Percentiles rank a stretch among this genome's conserved stretches.
phyloP scores from a whole-genome alignment of 2,329 filamentous ascomycete genomes.

The Penicillium corylophilum region DNA sequence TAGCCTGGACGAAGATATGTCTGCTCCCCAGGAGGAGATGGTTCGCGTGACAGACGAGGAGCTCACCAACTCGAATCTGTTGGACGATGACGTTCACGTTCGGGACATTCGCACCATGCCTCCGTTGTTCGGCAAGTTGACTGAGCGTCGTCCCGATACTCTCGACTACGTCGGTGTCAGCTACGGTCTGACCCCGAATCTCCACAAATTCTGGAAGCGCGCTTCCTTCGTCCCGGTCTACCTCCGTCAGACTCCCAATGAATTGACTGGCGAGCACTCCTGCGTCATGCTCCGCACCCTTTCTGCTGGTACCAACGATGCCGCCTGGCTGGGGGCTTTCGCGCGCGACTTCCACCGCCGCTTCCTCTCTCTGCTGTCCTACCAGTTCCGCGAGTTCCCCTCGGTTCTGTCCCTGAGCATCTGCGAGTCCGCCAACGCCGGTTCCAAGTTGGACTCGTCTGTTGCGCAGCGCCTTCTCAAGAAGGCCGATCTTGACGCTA shows the following conservation, averaged over 20 bases:
- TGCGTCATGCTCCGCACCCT: constrained; percentile 94
- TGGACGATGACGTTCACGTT: constrained; percentile 85
- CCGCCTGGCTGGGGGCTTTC: constrained; percentile 85
- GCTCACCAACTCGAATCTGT: constrained; percentile 69
- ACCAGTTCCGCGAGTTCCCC: constrained; percentile 83
- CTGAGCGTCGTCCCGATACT: constrained; percentile 73
- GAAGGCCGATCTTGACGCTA: constrained; percentile 72
- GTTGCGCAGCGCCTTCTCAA: constrained; percentile 58
- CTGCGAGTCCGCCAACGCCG: constrained; percentile 76
- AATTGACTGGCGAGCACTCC: constrained; percentile 94
- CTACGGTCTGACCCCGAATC: constrained; percentile 80
- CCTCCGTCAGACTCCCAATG: constrained; percentile 90
- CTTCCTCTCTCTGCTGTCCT: constrained; percentile 87
- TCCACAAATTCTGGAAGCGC: constrained; percentile 98
- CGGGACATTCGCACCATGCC: constrained; percentile 90
- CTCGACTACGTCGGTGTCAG: constrained; percentile 95
- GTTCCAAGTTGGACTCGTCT: constrained; percentile 65
- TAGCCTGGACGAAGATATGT: constrained; percentile 71
- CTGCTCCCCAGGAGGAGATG: constrained; percentile 57
- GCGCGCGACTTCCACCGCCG: constrained; percentile 89
- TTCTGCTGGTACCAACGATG: constrained; percentile 59
- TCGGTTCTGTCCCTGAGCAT: constrained; percentile 79
- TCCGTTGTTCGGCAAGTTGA: constrained; percentile 83
- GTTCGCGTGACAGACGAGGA: constrained; percentile 79
- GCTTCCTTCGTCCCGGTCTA: constrained; percentile 85